A percentile compares a stretch with the other conserved stretches of the same genome.
Evolutionary conservation across 2,329 filamentous ascomycete species (phyloP).

Genomic region (Fusarium drepaniforme): DNA sequence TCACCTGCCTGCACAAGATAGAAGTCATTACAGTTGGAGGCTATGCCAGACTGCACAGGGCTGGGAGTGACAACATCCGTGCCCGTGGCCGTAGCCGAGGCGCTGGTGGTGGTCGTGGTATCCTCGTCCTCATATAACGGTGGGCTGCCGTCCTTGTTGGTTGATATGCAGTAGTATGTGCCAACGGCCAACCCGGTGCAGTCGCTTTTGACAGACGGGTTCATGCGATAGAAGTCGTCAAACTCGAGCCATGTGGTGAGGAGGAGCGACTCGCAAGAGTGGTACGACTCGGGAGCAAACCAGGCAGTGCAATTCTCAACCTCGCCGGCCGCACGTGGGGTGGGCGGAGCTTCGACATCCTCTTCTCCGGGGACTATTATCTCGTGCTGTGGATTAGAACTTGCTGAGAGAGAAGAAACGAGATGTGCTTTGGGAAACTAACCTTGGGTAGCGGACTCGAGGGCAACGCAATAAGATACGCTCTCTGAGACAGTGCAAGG

Average conservation of each 20-base stretch:
- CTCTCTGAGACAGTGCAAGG: conserved; percentile 16
- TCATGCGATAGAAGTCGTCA: conserved; percentile 19
- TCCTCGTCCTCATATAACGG: background rate
- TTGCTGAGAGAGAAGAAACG: background rate
- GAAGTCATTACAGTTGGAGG: background rate
- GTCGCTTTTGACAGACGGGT: conserved; percentile 11
- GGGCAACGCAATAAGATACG: conserved; percentile 7
- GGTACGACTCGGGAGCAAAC: background rate
- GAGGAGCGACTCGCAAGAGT: background rate
- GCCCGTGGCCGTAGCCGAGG: background rate
- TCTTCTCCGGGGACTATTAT: background rate
- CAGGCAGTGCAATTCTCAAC: conserved; percentile 5
- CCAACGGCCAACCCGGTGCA: conserved; percentile 18
- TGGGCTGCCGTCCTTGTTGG: conserved; percentile 4
- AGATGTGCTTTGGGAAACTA: background rate
- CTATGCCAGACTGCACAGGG: conserved; percentile 1
- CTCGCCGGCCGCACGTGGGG: conserved; percentile 8
- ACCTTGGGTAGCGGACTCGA: conserved; percentile 3
- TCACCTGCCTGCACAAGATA: conserved; percentile 1
- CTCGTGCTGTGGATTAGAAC: background rate
- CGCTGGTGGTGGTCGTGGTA: conserved; percentile 2
- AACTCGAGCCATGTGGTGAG: conserved; percentile 1
- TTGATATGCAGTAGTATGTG: conserved; percentile 26
- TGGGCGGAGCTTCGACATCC: background rate
- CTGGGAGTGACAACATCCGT: background rate